phyloP scores from a whole-genome alignment of 164 flowering plant genomes.

The Macadamia tetraphylla region DNA sequence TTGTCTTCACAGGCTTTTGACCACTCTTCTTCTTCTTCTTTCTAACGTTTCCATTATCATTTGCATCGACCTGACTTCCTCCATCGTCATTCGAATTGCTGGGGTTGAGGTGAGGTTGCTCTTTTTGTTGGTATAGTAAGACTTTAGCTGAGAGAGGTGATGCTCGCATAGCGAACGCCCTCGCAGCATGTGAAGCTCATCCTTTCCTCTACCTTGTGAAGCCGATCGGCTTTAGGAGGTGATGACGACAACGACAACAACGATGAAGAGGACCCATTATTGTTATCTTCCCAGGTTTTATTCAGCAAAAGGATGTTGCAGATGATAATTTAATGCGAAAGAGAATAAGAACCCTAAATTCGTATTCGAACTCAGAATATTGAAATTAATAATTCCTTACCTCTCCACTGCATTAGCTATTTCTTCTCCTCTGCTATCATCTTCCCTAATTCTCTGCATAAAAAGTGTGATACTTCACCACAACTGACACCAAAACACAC shows the following conservation, averaged over 20 bases:
- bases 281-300: too few species aligned
- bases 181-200: background rate
- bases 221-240: too few species aligned
- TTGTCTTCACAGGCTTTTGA: conserved; percentile 54
- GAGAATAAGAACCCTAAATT: background rate
- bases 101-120: background rate
- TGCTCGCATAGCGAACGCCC: background rate
- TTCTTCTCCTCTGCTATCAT: background rate
- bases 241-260: background rate
- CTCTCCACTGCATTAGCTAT: background rate
- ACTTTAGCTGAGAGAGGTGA: conserved; percentile 9
- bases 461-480: background rate
- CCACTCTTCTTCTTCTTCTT: conserved; percentile 24
- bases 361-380: too few species aligned
- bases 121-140: conserved; percentile 9
- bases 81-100: too few species aligned
- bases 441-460: background rate
- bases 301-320: too few species aligned
- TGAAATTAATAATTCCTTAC: background rate
- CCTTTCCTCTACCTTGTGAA: too few species aligned
- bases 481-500: background rate
- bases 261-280: background rate
- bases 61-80: too few species aligned
- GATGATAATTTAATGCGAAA: too few species aligned
- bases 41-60: background rate